These are phyloP conservation scores for Claviceps purpurea DNA, from an alignment of 2,329 filamentous ascomycete species.

Conservation along the genomic window DNA sequence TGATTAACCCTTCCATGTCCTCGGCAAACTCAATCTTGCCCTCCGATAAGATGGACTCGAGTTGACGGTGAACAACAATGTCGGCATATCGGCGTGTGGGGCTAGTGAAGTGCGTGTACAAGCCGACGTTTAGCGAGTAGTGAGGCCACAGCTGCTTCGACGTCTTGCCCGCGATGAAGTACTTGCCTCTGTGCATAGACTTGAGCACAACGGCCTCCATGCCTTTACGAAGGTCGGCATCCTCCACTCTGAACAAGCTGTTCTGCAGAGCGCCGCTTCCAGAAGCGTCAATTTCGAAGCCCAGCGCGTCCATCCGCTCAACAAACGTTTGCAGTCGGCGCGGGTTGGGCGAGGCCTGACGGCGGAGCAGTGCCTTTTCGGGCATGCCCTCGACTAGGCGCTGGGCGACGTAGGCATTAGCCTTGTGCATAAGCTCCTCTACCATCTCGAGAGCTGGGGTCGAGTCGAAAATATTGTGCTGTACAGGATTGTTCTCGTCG, in stretches of 20 bases:
- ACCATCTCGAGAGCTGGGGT: constrained; percentile 82
- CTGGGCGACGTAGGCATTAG: constrained; percentile 79
- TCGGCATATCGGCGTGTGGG: constrained; percentile 91
- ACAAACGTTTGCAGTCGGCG: constrained; percentile 82
- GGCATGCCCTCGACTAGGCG: constrained; percentile 67
- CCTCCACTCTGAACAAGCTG: constrained; percentile 86
- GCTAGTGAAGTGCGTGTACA: constrained; percentile 96
- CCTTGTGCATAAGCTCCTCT: constrained; percentile 89
- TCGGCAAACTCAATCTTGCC: constrained; percentile 76
- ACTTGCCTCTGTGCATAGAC: constrained; percentile 92
- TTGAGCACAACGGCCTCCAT: constrained; percentile 96
- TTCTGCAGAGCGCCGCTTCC: constrained; percentile 88
- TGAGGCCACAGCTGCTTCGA: constrained; percentile 68
- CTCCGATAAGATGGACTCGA: constrained; percentile 74
- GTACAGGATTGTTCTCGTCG: constrained; percentile 94
- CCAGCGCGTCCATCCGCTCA: constrained; percentile 83
- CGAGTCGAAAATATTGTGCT: constrained; percentile 91
- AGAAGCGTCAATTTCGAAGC: constrained; percentile 76
- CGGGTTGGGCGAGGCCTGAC: constrained; percentile 73
- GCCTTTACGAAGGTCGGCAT: constrained; percentile 81
- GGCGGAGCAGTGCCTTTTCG: constrained; percentile 83
- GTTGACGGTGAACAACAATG: constrained; percentile 86
- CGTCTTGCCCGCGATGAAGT: constrained; percentile 74
- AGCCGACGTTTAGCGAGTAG: constrained; percentile 80
- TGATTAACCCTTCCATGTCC: constrained; percentile 74